phyloP scores from a whole-genome alignment of 2,329 filamentous ascomycete species.

The Claviceps africana region DNA sequence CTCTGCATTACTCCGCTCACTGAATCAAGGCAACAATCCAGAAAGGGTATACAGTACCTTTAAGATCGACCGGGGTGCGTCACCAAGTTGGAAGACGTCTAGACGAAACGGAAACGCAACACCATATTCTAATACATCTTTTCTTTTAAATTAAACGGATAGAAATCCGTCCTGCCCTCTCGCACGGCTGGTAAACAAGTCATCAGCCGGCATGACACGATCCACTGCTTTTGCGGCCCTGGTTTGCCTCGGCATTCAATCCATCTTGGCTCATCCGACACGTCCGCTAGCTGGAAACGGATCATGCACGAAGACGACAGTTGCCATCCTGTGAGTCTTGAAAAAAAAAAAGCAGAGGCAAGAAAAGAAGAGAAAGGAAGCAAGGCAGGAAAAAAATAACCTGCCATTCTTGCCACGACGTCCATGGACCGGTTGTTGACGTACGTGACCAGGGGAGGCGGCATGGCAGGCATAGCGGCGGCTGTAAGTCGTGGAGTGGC shows the following conservation, averaged over 20 bases:
- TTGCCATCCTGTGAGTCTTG: slow-evolving; percentile 17
- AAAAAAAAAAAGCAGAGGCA: background rate
- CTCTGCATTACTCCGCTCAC: no score
- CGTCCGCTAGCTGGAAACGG: background rate
- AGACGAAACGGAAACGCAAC: no score
- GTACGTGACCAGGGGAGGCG: slow-evolving; percentile 29
- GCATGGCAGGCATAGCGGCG: slow-evolving; percentile 48
- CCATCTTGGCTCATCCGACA: slow-evolving; percentile 5
- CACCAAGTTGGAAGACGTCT: no score
- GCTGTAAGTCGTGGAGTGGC: slow-evolving; percentile 19
- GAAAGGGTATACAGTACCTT: no score
- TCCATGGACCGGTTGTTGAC: background rate
- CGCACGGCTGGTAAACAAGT: slow-evolving; percentile 36
- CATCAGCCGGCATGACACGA: background rate
- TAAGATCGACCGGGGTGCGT: no score
- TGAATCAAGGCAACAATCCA: no score
- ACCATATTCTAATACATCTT: no score
- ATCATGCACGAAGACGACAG: slow-evolving; percentile 16
- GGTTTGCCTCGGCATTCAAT: background rate
- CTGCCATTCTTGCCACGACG: background rate
- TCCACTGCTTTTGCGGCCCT: slow-evolving; percentile 2
- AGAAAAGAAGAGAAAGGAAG: background rate
- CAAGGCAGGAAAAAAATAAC: background rate
- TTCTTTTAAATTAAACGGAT: no score
- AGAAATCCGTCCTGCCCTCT: slow-evolving; percentile 18